A percentile compares a stretch with the other conserved stretches of the same genome.
These are phyloP conservation scores for Phlebiopsis flavidoalba DNA, from an alignment of 768 basidiomycete species.

Conservation along the genomic window DNA sequence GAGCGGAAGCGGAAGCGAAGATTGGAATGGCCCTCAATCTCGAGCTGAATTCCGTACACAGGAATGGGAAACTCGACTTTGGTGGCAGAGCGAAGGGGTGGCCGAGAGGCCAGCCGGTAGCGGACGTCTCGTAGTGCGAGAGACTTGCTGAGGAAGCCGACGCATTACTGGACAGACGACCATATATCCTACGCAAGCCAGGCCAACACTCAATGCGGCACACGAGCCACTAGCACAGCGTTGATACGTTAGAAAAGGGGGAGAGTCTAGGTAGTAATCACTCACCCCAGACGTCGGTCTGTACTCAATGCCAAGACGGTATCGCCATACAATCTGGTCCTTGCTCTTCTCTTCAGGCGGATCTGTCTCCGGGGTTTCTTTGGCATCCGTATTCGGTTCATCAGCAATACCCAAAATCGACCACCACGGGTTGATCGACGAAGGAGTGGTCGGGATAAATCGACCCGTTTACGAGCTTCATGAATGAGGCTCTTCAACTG, in stretches of 20 bases:
- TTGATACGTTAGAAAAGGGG: background rate
- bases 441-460: background rate
- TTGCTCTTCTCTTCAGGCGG: background rate
- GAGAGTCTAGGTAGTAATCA: background rate
- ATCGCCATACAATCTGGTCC: slow-evolving; percentile 12
- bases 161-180: slow-evolving; percentile 33
- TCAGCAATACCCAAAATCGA: slow-evolving; percentile 8
- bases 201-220: slow-evolving; percentile 30
- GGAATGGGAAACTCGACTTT: slow-evolving; percentile 25
- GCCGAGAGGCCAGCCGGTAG: slow-evolving; percentile 37
- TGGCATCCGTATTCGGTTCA: no score
- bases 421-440: slow-evolving; percentile 2
- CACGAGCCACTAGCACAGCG: slow-evolving; percentile 26
- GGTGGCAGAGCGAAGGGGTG: slow-evolving; percentile 35
- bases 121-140: slow-evolving; percentile 31
- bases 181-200: slow-evolving; percentile 37
- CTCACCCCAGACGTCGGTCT: slow-evolving; percentile 16
- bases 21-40: slow-evolving; percentile 40
- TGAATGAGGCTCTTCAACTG: background rate
- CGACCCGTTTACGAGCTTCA: background rate
- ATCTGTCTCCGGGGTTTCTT: background rate
- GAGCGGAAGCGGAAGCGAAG: slow-evolving; percentile 47
- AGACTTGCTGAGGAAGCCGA: slow-evolving; percentile 45
- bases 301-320: slow-evolving; percentile 7
- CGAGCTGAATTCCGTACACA: slow-evolving; percentile 34